Evolutionary conservation across 148 eudicot species (phyloP), one percentile per base, ranked within the genome.

Genomic region (Talinum fruticosum): DNA sequence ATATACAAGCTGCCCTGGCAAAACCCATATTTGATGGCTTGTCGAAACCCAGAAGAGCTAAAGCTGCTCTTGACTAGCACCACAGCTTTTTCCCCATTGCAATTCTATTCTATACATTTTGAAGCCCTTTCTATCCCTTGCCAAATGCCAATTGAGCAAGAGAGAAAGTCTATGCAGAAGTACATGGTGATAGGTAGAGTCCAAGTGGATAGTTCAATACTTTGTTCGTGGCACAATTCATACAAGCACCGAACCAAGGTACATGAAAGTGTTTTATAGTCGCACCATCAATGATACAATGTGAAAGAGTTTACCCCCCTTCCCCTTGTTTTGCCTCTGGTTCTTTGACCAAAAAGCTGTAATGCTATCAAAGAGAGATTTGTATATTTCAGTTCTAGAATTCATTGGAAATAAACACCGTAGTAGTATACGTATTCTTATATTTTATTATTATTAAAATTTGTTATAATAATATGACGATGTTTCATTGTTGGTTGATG

Each of bases 41-140:
- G 77, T 86, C 97, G 23, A 93, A 93, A 75, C 96, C 97, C 35
- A 88, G 95, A 61, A 93, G 69, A 85, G 85, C 80, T 79, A 96
- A 96, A 83, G 81, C 94, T 49, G 97, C 99, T 24, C 87, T 96
- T 54, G 99, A 96, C 81, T 96, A 93, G 86, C 35, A 36, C n/a
- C 57, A 51, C 57, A 51, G 68, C 23, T 10, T 10, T 41, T 67
- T 8, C 54, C n/a, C n/a, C n/a, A n/a, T n/a, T n/a, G n/a, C 54
- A 44, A 24, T 67, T 38, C 69, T 24, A 13, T 74, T 35, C 37
- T 73, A 69, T 30, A 23, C 30, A 13, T 23, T 62, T 54, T 21
- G 21, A 59, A 57, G 41, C 38, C 33, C 70, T 72, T 33, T 53
- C 16, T 30, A 26, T 38, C 59, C 49, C 30, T 54, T 8, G 30